Base-by-base conservation (phyloP, 2,329 filamentous ascomycete species). In the Ceratocystiopsis brevicomis region DNA sequence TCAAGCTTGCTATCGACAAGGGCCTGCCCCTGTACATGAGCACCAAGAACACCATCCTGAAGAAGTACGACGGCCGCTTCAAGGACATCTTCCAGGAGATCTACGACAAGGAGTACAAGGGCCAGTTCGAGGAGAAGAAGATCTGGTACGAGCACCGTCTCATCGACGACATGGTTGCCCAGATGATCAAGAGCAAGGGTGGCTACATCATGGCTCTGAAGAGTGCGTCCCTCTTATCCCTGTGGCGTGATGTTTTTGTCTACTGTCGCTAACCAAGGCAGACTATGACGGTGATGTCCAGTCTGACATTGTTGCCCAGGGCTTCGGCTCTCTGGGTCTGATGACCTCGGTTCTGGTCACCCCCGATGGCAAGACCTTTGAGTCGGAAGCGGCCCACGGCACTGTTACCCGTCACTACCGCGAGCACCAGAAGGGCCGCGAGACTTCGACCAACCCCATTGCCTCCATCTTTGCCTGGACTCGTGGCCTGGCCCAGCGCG, bases 91-190 rank as follows among this genome's bases (percentile, higher is more conserved):
- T 98, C 77, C 83, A 98, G 73, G 82, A 92, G 58, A 76, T 96
- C 56, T 98, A 88, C 66, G 84, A 96, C 50, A 73, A 71, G 47
- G 67, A 79, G 54, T 98, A 96, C 71, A 80, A 82, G 71, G 71
- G 75, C 60, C 73, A 84, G 38, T 96, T 96, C 54, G 87, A 95
- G 60, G 79, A 78, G 57, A 84, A 86, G 71, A 75, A 75, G 50
- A 93, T 96, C 67, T 96, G 90, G 90, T 96, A 98, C 61, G 90
- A 98, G 78, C 90, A 98, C 69, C 82, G 90, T 57, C 72, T 98
- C 53, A 96, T 98, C 58, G 90, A 98, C 66, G 90, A 98, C 67
- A 96, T 98, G 90, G 90, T 98, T 51, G 90, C 90, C 41, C 90
- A 98, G 73, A 98, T 98, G 90, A 82, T 98, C 72, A 98, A 98